Base-by-base conservation (phyloP, 805 yeast genomes). In the Saccharomycopsis fermentans region DNA sequence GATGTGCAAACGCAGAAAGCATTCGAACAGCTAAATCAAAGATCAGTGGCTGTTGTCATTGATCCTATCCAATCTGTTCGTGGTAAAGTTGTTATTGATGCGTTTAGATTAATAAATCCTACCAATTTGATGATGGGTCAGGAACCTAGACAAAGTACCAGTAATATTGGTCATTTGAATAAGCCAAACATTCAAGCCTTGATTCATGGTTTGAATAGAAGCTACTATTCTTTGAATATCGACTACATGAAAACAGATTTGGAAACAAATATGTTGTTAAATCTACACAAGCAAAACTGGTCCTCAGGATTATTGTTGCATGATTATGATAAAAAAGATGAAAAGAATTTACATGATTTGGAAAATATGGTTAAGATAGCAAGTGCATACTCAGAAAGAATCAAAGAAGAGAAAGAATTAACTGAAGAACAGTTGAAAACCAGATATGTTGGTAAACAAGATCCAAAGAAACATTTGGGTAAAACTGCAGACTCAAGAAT, bases 41-140 rank as follows among this genome's bases (percentile, higher is more conserved):
- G 99, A 65, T 96, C 99, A 0, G 99, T 94, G 40, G 99, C 99
- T 1, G 99, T 94, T 35, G 99, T 94, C 47, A 86, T 94, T 61
- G 99, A 94, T 72, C 99, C 99, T 53, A 94, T 94, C 68, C 99
- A 94, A 73, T 90, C 97, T 14, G 99, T 94, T 55, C 91, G 92
- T 73, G 99, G 99, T 63, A 94, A 94, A 71, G 99, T 94, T 53
- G 99, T 94, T 54, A 94, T 94, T 67, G 99, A 94, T 74, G 99
- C 99, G 1, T 94, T 94, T 75, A 82, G 99, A 75, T 79, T 95
- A 63, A 94, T 94, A 67, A 89, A 90, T 64, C 83, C 97, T 3
- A 81, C 90, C 48, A 80, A 90, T 12, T 73, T 91, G 67, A 89
- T 94, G 94, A 81, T 90, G 80, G 96, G 96, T 59, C 96, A 89